phyloP scores from a whole-genome alignment of 2,329 filamentous ascomycete genomes.

The Plenodomus lindquistii region DNA sequence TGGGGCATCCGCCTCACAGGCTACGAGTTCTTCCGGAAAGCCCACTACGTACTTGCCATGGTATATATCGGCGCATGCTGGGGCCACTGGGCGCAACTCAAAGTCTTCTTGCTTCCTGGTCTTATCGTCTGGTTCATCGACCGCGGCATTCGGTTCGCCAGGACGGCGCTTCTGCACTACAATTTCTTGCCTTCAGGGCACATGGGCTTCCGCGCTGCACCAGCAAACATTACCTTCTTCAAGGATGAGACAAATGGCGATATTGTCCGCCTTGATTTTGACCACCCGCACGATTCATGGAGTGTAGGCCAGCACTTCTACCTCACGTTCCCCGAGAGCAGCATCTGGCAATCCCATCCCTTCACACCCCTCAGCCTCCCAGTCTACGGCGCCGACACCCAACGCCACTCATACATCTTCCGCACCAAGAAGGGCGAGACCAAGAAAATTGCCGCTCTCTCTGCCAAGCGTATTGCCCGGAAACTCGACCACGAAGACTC shows the following conservation, averaged over 20 bases:
- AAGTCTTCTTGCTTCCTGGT: slow-evolving; percentile 49
- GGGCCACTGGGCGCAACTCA: slow-evolving; percentile 71
- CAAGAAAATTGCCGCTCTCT: slow-evolving; percentile 37
- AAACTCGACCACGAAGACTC: slow-evolving; percentile 24
- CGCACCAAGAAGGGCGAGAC: slow-evolving; percentile 42
- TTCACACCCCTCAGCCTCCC: slow-evolving; percentile 53
- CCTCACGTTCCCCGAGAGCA: slow-evolving; percentile 67
- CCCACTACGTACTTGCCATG: slow-evolving; percentile 73
- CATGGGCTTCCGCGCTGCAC: slow-evolving; percentile 35
- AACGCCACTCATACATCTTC: slow-evolving; percentile 42
- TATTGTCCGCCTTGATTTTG: slow-evolving; percentile 67
- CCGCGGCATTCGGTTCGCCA: slow-evolving; percentile 60
- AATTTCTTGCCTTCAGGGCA: slow-evolving; percentile 36
- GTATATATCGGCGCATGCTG: slow-evolving; percentile 76
- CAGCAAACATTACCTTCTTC: slow-evolving; percentile 34
- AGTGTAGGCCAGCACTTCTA: slow-evolving; percentile 72
- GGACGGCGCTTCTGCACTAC: slow-evolving; percentile 64
- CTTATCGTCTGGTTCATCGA: slow-evolving; percentile 69
- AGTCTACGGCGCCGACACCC: slow-evolving; percentile 25
- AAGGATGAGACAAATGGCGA: slow-evolving; percentile 50
- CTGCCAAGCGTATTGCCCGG: slow-evolving; percentile 28
- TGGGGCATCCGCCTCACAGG: slow-evolving; percentile 68
- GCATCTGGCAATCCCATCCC: slow-evolving; percentile 73
- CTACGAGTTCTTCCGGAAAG: slow-evolving; percentile 77
- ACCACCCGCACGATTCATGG: slow-evolving; percentile 65